Evolutionary conservation across 305 asterid species (phyloP), one percentile per base, ranked within the genome.

Genomic region (Solanum hybrid): DNA sequence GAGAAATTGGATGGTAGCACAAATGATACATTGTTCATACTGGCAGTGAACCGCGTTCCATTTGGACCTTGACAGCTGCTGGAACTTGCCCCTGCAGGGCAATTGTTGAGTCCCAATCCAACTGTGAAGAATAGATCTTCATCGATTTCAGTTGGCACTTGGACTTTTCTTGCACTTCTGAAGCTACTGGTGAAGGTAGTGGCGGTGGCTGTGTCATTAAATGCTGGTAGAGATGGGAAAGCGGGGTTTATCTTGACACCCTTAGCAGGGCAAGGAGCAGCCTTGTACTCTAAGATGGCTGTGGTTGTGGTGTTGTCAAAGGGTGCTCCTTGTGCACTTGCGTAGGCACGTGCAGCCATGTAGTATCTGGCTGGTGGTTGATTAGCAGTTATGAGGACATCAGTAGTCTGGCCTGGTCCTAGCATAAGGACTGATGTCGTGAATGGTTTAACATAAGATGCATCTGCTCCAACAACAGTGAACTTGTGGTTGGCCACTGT

Each of bases 361-460:
- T 95, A 93, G 94, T 96, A 96, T 27, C 93, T 83, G 68, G 92
- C 90, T 0, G 99, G 95, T 24, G 95, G 93, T 91, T 95, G 98
- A 68, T 95, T 79, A 2, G 96, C 93, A 1, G 92, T 93, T 93
- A 96, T 92, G 7, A 96, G 94, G 61, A 96, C 98, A 88, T 96
- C 98, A 3, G 99, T 96, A 37, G 99, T 96, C 83, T 96, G 97
- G 15, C 99, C 99, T 0, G 99, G 99, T 12, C 99, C 99, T 20
- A 96, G 93, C 99, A 96, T 96, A 91, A 96, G 89, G 84, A 94
- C 96, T 6, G 95, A 91, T 89, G 99, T 95, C 89, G 95, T 95
- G 92, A 95, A 96, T 89, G 99, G 98, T 89, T 94, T 95, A 4
- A 95, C 89, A 61, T 96, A 96, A 4, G 97, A 94, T 89, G 98